phyloP scores from a whole-genome alignment of 176 grass and related monocot genomes.

The Oryza brachyantha region DNA sequence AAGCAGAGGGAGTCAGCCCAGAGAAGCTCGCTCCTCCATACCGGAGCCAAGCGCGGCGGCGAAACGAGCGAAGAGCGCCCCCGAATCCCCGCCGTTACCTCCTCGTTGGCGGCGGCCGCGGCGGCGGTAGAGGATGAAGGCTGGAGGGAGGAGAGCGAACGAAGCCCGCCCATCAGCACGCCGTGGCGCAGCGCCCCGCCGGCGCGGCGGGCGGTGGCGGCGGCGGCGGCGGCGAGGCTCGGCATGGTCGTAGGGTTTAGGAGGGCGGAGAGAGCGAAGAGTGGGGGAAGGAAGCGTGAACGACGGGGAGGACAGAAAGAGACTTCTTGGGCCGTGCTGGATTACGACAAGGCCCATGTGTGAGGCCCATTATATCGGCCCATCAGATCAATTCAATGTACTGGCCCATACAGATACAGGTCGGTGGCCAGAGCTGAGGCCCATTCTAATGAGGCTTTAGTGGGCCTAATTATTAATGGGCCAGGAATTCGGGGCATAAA shows the following conservation, averaged over 20 bases:
- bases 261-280: slow-evolving; percentile 3
- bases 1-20: neutral
- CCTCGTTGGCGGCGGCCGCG: slow-evolving; percentile 29
- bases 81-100: slow-evolving; percentile 52
- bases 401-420: too few species aligned
- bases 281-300: neutral
- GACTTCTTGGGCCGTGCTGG: neutral
- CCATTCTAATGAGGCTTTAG: neutral
- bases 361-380: neutral
- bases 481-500: too few species aligned
- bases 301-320: neutral
- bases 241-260: slow-evolving; percentile 45
- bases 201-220: slow-evolving; percentile 34
- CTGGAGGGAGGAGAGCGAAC: slow-evolving; percentile 23
- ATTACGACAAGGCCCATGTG: neutral
- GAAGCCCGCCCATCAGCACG: neutral
- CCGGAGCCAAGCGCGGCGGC: neutral
- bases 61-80: neutral
- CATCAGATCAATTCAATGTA: too few species aligned
- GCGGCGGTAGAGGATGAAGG: slow-evolving; percentile 2
- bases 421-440: neutral
- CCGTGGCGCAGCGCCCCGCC: slow-evolving; percentile 26
- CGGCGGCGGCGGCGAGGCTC: slow-evolving; percentile 42
- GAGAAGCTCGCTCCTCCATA: neutral
- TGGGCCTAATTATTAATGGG: neutral